These are phyloP conservation scores for Physcomitrellopsis africana DNA, from an alignment of 225 moss, liverwort and hornwort species.

Conservation along the genomic window DNA sequence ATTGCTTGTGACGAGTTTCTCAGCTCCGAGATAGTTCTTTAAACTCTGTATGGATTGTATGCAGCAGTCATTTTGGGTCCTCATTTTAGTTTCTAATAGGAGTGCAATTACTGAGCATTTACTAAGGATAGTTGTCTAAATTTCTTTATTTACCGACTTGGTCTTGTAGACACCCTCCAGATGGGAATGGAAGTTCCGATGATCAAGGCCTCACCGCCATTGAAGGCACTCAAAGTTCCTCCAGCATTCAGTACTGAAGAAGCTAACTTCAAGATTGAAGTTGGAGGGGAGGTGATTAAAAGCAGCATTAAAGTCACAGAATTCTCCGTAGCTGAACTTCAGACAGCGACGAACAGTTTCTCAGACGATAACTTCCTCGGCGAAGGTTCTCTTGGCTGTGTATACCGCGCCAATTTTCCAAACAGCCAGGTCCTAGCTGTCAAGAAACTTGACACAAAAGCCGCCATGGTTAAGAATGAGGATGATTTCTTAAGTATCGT, in stretches of 20 bases:
- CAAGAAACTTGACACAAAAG: conserved; percentile 62
- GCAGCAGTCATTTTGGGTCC: not conserved
- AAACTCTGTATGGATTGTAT: not conserved
- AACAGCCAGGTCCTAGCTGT: conserved; percentile 66
- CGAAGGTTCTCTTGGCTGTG: conserved; percentile 64
- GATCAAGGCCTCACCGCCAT: conserved; percentile 54
- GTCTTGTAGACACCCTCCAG: conserved; percentile 27
- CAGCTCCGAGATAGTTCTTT: conserved; percentile 11
- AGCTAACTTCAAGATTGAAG: conserved; percentile 29
- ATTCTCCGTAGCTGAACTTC: conserved; percentile 73
- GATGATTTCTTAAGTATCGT: conserved; percentile 70
- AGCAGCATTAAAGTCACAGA: conserved; percentile 50
- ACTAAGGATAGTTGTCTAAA: not conserved
- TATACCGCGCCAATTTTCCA: conserved; percentile 67
- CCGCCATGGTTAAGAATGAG: conserved; percentile 63
- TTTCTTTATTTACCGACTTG: not conserved
- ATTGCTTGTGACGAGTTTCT: not conserved
- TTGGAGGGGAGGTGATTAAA: conserved; percentile 41
- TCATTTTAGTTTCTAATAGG: not conserved
- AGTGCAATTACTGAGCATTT: not conserved
- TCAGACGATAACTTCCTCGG: conserved; percentile 69
- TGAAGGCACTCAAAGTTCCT: conserved; percentile 62
- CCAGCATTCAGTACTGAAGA: conserved; percentile 55
- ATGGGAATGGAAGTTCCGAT: conserved; percentile 37
- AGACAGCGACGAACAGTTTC: conserved; percentile 74